Conservation (phyloP, 78 protist genomes). For the Pirum gemmata region DNA sequence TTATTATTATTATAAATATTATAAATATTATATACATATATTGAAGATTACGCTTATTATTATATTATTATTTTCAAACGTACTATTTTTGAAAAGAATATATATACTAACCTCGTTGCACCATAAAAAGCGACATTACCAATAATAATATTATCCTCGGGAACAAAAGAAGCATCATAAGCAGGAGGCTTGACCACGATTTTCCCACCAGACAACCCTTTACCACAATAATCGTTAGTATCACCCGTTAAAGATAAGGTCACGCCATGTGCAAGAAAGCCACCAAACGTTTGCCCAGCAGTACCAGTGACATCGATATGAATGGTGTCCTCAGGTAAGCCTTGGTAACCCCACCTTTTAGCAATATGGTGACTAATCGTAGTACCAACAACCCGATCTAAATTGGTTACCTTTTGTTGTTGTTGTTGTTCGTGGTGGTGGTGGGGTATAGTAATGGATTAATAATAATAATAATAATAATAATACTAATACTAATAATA, state of each 20-base stretch:
- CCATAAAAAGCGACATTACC: conserved; percentile 82
- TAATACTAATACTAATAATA: too few relatives aligned
- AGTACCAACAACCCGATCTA: conserved; percentile 67
- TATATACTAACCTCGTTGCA: too few relatives aligned
- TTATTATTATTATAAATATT: too few relatives aligned
- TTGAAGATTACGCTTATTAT: too few relatives aligned
- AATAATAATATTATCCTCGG: conserved; percentile 59
- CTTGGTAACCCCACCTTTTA: conserved; percentile 46
- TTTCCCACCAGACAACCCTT: conserved; percentile 69
- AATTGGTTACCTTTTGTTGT: too few relatives aligned
- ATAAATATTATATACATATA: too few relatives aligned
- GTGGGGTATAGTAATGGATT: too few relatives aligned
- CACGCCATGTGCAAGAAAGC: conserved; percentile 52
- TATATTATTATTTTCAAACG: too few relatives aligned
- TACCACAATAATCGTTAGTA: conserved; percentile 78
- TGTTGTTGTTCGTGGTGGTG: too few relatives aligned
- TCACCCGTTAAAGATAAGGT: conserved; percentile 69
- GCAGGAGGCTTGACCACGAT: conserved; percentile 56
- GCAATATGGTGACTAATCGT: conserved; percentile 58
- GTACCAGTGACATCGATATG: conserved; percentile 57
- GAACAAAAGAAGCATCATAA: conserved; percentile 24
- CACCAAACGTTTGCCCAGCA: conserved; percentile 80
- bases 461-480: too few relatives aligned
- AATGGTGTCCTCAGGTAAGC: conserved; percentile 58
- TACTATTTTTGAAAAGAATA: too few relatives aligned